Percentiles rank a stretch among this genome's conserved stretches.
Evolutionary conservation across 495 filamentous ascomycete genomes (phyloP).

Genomic region (Thermothielavioides terrestris): DNA sequence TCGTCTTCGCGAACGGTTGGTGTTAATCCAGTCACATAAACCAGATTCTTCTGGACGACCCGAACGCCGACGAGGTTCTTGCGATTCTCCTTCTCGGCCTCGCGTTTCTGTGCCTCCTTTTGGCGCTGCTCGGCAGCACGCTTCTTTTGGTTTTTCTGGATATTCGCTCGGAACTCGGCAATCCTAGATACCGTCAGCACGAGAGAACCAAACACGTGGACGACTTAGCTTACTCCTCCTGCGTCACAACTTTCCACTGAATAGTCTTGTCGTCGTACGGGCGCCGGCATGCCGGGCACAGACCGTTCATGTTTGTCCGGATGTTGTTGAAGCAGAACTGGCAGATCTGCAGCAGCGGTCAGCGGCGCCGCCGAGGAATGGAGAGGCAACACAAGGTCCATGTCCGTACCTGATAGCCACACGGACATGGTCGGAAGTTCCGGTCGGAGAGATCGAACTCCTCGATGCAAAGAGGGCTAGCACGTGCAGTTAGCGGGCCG

Average conservation of each 20-base stretch:
- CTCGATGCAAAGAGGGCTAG: conserved; percentile 93
- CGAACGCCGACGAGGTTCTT: conserved; percentile 92
- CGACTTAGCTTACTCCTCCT: conserved; percentile 63
- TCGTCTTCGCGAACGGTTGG: conserved; percentile 87
- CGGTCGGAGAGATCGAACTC: conserved; percentile 96
- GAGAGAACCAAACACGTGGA: neutral
- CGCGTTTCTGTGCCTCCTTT: conserved; percentile 89
- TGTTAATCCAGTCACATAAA: conserved; percentile 92
- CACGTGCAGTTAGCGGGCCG: conserved; percentile 9
- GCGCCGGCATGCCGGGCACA: conserved; percentile 92
- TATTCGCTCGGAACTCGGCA: conserved; percentile 69
- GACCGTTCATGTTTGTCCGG: conserved; percentile 86
- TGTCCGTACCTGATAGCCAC: conserved; percentile 82
- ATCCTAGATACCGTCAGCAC: conserved; percentile 33
- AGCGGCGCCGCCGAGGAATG: conserved; percentile 14
- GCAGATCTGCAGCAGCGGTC: conserved; percentile 60
- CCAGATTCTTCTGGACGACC: conserved; percentile 95
- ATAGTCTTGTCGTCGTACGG: conserved; percentile 95
- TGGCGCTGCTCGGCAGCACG: conserved; percentile 75
- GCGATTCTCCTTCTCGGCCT: conserved; percentile 87
- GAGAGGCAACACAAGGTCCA: neutral
- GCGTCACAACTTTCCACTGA: conserved; percentile 85
- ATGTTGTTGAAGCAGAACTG: conserved; percentile 99
- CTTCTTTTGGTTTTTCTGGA: conserved; percentile 83
- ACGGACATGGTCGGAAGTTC: conserved; percentile 96